A percentile compares a stretch with the other conserved stretches of the same genome.
These are phyloP conservation scores for Nakaseomyces delphensis DNA, from an alignment of 1,139 yeast species.

Conservation along the genomic window DNA sequence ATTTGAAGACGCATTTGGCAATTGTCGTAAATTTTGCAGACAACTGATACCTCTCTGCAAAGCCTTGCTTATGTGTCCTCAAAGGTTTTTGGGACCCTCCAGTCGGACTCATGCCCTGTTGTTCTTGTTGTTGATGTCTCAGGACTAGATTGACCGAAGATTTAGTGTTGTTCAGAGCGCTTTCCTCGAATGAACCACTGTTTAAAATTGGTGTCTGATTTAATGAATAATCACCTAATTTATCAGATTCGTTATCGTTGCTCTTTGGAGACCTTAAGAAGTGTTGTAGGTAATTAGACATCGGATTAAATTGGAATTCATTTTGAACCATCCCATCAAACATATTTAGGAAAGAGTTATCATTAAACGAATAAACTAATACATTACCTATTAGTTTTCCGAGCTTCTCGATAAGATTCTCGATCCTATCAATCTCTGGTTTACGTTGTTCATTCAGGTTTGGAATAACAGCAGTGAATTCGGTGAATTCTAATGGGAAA, in stretches of 20 bases:
- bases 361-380: conserved; percentile 28
- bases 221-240: background rate
- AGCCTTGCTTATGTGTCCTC: conserved; percentile 20
- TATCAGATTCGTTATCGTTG: background rate
- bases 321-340: conserved; percentile 15
- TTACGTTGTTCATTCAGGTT: conserved; percentile 4
- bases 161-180: conserved; percentile 12
- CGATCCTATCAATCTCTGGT: conserved; percentile 10
- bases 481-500: conserved; percentile 19
- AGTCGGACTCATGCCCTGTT: background rate
- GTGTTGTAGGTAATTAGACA: conserved; percentile 3
- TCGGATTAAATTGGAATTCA: conserved; percentile 13
- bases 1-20: conserved; percentile 25
- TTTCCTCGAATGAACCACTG: conserved; percentile 11
- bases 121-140: conserved; percentile 10
- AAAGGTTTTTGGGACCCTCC: conserved; percentile 6
- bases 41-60: conserved; percentile 27
- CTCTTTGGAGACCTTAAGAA: conserved; percentile 1
- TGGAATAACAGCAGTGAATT: conserved; percentile 10
- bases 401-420: conserved; percentile 15
- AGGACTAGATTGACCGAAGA: conserved; percentile 20
- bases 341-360: conserved; percentile 28
- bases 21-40: conserved; percentile 26
- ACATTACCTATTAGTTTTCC: conserved; percentile 27
- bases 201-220: conserved; percentile 10